These are phyloP conservation scores for Brassica juncea DNA, from an alignment of 345 rosid genomes.

Conservation along the genomic window DNA sequence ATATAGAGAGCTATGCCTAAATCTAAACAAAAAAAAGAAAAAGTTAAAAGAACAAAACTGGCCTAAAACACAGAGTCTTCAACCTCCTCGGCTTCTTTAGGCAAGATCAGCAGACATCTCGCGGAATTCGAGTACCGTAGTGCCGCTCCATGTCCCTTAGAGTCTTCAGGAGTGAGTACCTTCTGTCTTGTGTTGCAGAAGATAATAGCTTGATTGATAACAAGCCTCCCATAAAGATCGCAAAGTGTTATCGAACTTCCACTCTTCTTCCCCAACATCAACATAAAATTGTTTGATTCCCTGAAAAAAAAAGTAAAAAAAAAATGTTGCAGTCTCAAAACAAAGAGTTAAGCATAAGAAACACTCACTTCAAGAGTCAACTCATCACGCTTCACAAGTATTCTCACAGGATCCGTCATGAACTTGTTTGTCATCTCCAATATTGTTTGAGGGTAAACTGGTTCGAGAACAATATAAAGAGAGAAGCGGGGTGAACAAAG, in stretches of 20 bases:
- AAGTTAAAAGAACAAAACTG: conserved; percentile 18
- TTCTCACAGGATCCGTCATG: conserved; percentile 94
- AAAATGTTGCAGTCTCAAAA: not conserved
- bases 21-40: not conserved
- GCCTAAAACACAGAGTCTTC: not conserved
- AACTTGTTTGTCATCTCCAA: conserved; percentile 89
- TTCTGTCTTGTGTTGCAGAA: conserved; percentile 95
- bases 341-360: not conserved
- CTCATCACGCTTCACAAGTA: conserved; percentile 63
- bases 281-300: conserved; percentile 90
- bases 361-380: conserved; percentile 65
- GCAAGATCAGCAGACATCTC: conserved; percentile 92
- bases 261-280: conserved; percentile 90
- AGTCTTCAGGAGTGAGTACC: conserved; percentile 71
- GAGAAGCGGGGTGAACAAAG: too few species aligned
- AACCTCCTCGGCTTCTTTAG: conserved; percentile 22
- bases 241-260: conserved; percentile 96
- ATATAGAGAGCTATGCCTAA: not conserved
- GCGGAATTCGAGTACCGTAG: conserved; percentile 76
- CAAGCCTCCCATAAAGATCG: conserved; percentile 89
- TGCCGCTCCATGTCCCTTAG: conserved; percentile 75
- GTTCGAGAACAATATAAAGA: too few species aligned
- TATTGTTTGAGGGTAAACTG: not conserved
- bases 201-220: conserved; percentile 89
- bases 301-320: conserved; percentile 30